These are phyloP conservation scores for Paraphaeosphaeria sporulosa DNA, from an alignment of 2,329 filamentous ascomycete genomes.

Conservation along the genomic window DNA sequence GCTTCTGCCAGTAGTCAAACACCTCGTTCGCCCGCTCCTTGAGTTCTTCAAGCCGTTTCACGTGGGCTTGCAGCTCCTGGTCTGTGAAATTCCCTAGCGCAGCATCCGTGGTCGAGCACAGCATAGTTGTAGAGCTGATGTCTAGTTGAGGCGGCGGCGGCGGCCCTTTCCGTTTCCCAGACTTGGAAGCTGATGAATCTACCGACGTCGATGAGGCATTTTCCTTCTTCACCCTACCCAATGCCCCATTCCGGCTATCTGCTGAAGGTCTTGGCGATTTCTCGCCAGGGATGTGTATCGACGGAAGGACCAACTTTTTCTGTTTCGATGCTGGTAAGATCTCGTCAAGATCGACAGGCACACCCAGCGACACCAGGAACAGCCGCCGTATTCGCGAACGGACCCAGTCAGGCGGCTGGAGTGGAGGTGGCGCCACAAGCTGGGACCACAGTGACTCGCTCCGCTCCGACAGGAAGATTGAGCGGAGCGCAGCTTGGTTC, in stretches of 20 bases:
- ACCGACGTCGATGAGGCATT: constrained; percentile 50
- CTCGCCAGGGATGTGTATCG: constrained; percentile 60
- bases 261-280: constrained; percentile 48
- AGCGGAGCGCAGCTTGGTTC: constrained; percentile 34
- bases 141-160: constrained; percentile 79
- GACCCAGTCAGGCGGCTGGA: constrained; percentile 97
- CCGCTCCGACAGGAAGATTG: constrained; percentile 75
- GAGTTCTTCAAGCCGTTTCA: constrained; percentile 72
- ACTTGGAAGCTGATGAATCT: constrained; percentile 46
- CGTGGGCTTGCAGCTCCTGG: constrained; percentile 75
- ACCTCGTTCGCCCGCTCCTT: constrained; percentile 77
- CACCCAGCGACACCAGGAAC: constrained; percentile 93
- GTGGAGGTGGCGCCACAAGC: constrained; percentile 89
- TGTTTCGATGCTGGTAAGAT: constrained; percentile 97
- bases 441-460: constrained; percentile 95
- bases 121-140: constrained; percentile 75
- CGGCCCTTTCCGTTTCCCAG: constrained; percentile 62
- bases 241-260: constrained; percentile 47
- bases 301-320: constrained; percentile 94
- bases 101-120: constrained; percentile 85
- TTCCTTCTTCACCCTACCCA: constrained; percentile 48
- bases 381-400: constrained; percentile 92
- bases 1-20: constrained; percentile 86
- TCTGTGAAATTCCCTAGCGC: constrained; percentile 82
- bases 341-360: constrained; percentile 95